These are phyloP conservation scores for Microbotryum intermedium DNA, from an alignment of 1,284 basidiomycete genomes.

Conservation along the genomic window DNA sequence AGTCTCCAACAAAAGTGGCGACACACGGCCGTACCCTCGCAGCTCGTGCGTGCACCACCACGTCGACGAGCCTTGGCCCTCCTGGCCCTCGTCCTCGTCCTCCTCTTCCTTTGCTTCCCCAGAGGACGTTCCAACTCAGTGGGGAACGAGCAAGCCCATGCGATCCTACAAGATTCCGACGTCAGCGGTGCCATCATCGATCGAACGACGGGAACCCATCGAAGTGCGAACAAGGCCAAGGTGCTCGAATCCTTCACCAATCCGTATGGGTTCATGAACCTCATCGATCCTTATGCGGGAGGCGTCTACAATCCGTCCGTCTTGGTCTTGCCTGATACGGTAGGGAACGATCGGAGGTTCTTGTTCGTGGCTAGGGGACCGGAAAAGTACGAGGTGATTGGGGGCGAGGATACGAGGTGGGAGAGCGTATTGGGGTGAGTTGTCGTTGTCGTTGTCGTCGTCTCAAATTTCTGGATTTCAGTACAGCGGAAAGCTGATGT, in stretches of 20 bases:
- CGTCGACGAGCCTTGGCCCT: slow-evolving; percentile 5
- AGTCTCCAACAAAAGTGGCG: too few species aligned
- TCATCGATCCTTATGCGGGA: slow-evolving; percentile 21
- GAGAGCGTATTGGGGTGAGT: slow-evolving; percentile 13
- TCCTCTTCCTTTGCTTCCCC: slow-evolving; percentile 9
- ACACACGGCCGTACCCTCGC: too few species aligned
- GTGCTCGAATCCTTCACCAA: slow-evolving; percentile 17
- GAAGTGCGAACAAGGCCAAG: slow-evolving; percentile 17
- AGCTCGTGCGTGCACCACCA: neutral
- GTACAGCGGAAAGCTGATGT: neutral
- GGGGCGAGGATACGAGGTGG: slow-evolving; percentile 22
- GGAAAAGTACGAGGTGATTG: slow-evolving; percentile 21
- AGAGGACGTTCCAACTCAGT: neutral
- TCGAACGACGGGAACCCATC: slow-evolving; percentile 1
- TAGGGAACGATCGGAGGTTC: slow-evolving; percentile 5
- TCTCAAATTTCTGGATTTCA: neutral
- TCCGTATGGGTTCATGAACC: slow-evolving; percentile 22
- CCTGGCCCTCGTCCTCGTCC: slow-evolving; percentile 6
- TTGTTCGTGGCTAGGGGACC: slow-evolving; percentile 18
- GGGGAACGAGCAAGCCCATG: neutral
- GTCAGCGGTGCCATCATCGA: slow-evolving; percentile 3
- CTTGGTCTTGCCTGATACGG: slow-evolving; percentile 13
- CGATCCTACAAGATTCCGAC: neutral
- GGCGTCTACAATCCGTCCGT: slow-evolving; percentile 19
- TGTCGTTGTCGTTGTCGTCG: neutral